phyloP scores from a whole-genome alignment of 805 yeast genomes.

The Starmera dryadoides region DNA sequence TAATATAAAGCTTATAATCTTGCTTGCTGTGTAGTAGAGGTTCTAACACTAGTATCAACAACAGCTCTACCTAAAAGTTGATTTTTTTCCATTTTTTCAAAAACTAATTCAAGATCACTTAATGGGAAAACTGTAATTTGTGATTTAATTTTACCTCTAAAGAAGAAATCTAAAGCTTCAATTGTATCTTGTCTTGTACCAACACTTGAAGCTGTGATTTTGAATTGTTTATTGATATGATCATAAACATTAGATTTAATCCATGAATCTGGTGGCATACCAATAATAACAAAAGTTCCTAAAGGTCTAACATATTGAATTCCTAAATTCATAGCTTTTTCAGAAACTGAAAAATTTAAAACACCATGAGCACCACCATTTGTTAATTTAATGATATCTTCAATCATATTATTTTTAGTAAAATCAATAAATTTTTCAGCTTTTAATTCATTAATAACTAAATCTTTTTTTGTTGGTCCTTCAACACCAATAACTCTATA shows the following conservation, averaged over 20 bases:
- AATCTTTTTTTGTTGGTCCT: constrained; percentile 46
- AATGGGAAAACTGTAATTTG: constrained; percentile 45
- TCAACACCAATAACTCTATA: constrained; percentile 57
- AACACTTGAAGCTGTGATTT: constrained; percentile 68
- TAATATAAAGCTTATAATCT: too few relatives aligned
- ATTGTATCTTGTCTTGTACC: constrained; percentile 77
- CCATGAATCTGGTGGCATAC: constrained; percentile 67
- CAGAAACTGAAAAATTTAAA: constrained; percentile 59
- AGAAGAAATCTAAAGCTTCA: constrained; percentile 58
- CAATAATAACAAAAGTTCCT: constrained; percentile 61
- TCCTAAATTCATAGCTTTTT: constrained; percentile 47
- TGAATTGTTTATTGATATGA: constrained; percentile 56
- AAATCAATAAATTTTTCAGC: constrained; percentile 52
- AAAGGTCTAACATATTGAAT: constrained; percentile 43
- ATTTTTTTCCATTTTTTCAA: constrained; percentile 48
- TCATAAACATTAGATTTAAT: constrained; percentile 54
- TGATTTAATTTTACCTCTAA: constrained; percentile 51
- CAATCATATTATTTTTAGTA: constrained; percentile 33
- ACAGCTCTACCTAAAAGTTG: constrained; percentile 52
- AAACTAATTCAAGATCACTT: constrained; percentile 39
- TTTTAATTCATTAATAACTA: constrained; percentile 38
- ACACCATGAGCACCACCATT: constrained; percentile 64
- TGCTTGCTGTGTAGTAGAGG: too few relatives aligned
- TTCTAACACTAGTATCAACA: constrained; percentile 46
- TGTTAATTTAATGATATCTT: constrained; percentile 34